A percentile compares a stretch with the other conserved stretches of the same genome.
Evolutionary conservation across 2,329 filamentous ascomycete genomes (phyloP).

Genomic region (Aureobasidium sp.): DNA sequence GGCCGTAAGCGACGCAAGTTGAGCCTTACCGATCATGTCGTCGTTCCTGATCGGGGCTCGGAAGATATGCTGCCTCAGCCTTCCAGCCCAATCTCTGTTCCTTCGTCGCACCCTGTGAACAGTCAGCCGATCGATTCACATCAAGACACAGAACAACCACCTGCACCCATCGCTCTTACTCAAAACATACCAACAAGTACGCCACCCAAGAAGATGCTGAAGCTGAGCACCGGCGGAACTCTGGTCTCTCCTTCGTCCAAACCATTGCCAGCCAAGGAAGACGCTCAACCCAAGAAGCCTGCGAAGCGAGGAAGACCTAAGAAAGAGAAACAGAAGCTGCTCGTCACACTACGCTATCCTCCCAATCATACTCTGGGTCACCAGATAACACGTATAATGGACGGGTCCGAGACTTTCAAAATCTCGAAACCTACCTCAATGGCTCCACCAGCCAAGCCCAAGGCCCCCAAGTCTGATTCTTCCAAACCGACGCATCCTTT

Average conservation of each 20-base stretch:
- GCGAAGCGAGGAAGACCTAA: constrained; percentile 23
- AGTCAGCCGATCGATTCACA: background rate
- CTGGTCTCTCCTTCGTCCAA: constrained; percentile 35
- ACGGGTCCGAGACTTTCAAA: constrained; percentile 26
- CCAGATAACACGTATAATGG: constrained; percentile 56
- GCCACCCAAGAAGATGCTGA: constrained; percentile 29
- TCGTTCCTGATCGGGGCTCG: background rate
- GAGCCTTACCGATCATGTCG: background rate
- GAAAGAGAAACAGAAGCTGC: constrained; percentile 19
- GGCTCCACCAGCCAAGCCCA: constrained; percentile 20
- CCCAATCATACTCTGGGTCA: constrained; percentile 42
- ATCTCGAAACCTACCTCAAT: background rate
- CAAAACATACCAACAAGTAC: constrained; percentile 1
- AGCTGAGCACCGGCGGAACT: constrained; percentile 36
- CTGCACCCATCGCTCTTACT: background rate
- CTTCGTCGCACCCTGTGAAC: constrained; percentile 8
- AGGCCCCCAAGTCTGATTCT: constrained; percentile 22
- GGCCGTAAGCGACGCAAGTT: constrained; percentile 6
- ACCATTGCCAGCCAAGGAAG: constrained; percentile 14
- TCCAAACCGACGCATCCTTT: constrained; percentile 57
- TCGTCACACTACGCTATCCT: constrained; percentile 39
- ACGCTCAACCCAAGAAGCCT: constrained; percentile 16
- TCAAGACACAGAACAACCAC: background rate
- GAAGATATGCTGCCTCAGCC: constrained; percentile 8
- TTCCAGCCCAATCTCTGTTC: constrained; percentile 6